phyloP scores from a whole-genome alignment of 2,329 filamentous ascomycete genomes.

The Karstenula rhodostoma region DNA sequence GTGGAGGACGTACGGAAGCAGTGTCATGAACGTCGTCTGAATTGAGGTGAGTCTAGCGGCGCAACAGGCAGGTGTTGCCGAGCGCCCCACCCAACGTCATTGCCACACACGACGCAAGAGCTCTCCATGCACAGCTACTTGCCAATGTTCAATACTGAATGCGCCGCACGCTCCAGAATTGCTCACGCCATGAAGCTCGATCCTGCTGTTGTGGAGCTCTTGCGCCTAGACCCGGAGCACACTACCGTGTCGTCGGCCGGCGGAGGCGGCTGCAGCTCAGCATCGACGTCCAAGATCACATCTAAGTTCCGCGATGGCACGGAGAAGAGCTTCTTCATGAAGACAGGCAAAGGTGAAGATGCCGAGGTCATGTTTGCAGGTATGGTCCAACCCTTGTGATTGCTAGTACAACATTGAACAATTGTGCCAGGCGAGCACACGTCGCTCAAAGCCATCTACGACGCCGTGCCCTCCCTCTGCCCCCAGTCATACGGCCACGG shows the following conservation, averaged over 20 bases:
- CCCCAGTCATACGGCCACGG: conserved; percentile 80
- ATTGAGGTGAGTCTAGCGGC: not conserved
- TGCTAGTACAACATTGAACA: conserved; percentile 26
- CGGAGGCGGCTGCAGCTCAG: conserved; percentile 69
- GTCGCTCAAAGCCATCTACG: conserved; percentile 83
- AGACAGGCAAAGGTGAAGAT: conserved; percentile 68
- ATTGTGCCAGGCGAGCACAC: conserved; percentile 73
- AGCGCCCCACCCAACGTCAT: conserved; percentile 10
- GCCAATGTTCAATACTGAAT: conserved; percentile 14
- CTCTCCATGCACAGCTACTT: not conserved
- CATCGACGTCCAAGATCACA: conserved; percentile 70
- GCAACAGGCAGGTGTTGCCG: not conserved
- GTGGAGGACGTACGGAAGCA: not conserved
- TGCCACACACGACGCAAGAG: not conserved
- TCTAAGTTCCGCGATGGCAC: conserved; percentile 57
- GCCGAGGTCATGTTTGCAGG: conserved; percentile 75
- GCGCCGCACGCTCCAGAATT: conserved; percentile 12
- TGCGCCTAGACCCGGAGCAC: conserved; percentile 64
- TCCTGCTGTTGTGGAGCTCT: conserved; percentile 66
- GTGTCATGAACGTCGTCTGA: not conserved
- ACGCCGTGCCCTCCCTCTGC: conserved; percentile 75
- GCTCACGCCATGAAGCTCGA: conserved; percentile 62
- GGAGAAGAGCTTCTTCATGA: conserved; percentile 72
- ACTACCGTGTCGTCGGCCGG: conserved; percentile 68
- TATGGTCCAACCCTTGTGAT: conserved; percentile 31